A percentile compares a stretch with the other conserved stretches of the same genome.
phyloP scores from a whole-genome alignment of 2,329 filamentous ascomycete species.

The Penicillium sp. region DNA sequence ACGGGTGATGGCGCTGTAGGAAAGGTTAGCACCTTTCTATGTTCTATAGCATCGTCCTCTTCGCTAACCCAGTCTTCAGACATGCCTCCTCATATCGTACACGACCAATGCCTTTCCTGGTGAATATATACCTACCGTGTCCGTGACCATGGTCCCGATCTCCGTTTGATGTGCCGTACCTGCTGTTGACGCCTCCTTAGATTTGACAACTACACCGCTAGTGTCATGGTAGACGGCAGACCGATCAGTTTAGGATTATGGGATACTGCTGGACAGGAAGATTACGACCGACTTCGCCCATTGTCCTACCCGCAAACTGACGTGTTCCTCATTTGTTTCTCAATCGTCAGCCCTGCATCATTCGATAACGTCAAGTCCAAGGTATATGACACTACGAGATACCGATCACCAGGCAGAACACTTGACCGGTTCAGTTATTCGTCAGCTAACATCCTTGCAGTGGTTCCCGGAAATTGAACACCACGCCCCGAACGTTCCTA shows the following conservation, averaged over 20 bases:
- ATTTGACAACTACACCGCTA: constrained; percentile 98
- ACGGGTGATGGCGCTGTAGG: constrained; percentile 99
- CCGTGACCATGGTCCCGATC: constrained; percentile 32
- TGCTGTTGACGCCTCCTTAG: constrained; percentile 53
- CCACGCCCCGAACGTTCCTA: constrained; percentile 91
- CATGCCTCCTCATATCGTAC: constrained; percentile 98
- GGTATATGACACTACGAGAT: constrained; percentile 58
- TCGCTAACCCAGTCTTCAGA: constrained; percentile 58
- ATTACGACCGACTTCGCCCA: constrained; percentile 93
- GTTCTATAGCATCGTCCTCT: constrained; percentile 12
- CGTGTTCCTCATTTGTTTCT: constrained; percentile 98
- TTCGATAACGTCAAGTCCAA: constrained; percentile 99
- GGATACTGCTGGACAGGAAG: constrained; percentile 98
- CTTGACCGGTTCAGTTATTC: background rate
- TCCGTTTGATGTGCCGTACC: constrained; percentile 19
- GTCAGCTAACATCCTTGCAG: constrained; percentile 52
- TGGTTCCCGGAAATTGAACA: constrained; percentile 98
- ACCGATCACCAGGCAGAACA: background rate
- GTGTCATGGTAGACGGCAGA: constrained; percentile 98
- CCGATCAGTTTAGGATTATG: constrained; percentile 95
- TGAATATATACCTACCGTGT: constrained; percentile 97
- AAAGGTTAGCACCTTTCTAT: constrained; percentile 69
- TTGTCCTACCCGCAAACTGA: constrained; percentile 98
- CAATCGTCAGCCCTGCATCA: constrained; percentile 94
- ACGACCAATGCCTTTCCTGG: constrained; percentile 99